A percentile compares a stretch with the other conserved stretches of the same genome.
These are phyloP conservation scores for Erucastrum elatum DNA, from an alignment of 345 rosid genomes.

Conservation along the genomic window DNA sequence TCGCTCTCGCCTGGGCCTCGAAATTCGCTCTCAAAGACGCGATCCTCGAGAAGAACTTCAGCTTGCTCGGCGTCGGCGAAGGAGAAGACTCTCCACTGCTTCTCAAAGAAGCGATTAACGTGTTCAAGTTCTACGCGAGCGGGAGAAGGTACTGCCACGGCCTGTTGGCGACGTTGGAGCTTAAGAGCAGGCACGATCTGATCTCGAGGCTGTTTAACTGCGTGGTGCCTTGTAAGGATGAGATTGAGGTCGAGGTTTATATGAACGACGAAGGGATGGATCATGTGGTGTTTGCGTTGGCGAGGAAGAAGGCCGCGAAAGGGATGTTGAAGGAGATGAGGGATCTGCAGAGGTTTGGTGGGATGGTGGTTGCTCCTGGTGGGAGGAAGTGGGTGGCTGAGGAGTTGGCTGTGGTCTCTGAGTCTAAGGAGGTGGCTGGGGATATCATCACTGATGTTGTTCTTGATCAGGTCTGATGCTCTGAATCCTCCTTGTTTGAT, in stretches of 20 bases:
- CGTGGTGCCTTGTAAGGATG: constrained; percentile 86
- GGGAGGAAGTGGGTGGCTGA: constrained; percentile 84
- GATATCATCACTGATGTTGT: constrained; percentile 84
- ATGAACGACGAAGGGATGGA: constrained; percentile 97
- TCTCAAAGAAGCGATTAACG: constrained; percentile 82
- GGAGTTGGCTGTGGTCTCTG: constrained; percentile 72
- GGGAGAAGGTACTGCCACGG: constrained; percentile 96
- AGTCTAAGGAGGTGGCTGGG: constrained; percentile 91
- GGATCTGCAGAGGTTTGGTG: constrained; percentile 82
- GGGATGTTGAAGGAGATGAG: constrained; percentile 77
- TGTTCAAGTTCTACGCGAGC: constrained; percentile 90
- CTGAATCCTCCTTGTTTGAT: too few relatives aligned
- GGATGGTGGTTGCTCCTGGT: constrained; percentile 42
- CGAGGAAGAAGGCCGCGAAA: constrained; percentile 86
- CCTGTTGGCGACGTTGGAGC: constrained; percentile 85
- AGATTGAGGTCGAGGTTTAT: constrained; percentile 82
- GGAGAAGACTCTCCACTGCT: constrained; percentile 82
- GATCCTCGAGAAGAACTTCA: constrained; percentile 80
- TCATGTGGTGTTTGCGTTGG: constrained; percentile 71
- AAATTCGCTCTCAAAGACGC: constrained; percentile 73
- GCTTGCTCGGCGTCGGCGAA: constrained; percentile 70
- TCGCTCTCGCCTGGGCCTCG: constrained; percentile 86
- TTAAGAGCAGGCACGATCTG: constrained; percentile 94
- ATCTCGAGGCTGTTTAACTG: constrained; percentile 66
- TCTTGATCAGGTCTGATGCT: constrained; percentile 83